Percentiles rank a stretch among this genome's conserved stretches.
Conservation (phyloP, 176 grass and related monocot species). For the Thalia dealbata region DNA sequence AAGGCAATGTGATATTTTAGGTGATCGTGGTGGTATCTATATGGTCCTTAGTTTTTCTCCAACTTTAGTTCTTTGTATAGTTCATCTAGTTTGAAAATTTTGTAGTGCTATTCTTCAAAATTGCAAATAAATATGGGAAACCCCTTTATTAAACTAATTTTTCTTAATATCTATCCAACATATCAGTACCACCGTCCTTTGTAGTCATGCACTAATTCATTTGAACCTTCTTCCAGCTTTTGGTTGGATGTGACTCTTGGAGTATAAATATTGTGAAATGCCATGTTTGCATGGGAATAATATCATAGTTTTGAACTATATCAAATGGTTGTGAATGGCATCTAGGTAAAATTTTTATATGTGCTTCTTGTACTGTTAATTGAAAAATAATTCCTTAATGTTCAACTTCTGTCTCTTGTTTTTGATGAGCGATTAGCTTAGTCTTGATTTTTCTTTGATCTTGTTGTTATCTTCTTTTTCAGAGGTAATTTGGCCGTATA, state of each 20-base stretch:
- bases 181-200: background rate
- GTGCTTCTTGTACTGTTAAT: background rate
- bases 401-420: background rate
- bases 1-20: background rate
- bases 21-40: background rate
- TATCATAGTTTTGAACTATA: background rate
- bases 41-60: background rate
- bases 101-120: background rate
- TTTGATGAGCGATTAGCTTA: background rate
- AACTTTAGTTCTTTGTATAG: background rate
- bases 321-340: background rate
- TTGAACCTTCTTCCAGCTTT: background rate
- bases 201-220: background rate
- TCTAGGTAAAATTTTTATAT: background rate
- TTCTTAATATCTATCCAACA: background rate
- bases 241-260: background rate
- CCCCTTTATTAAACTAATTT: background rate
- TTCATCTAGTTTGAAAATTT: background rate
- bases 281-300: background rate
- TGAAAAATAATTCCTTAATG: background rate
- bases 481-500: slow-evolving; percentile 92
- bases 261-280: background rate
- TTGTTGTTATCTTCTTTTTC: slow-evolving; percentile 30
- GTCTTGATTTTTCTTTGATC: slow-evolving; percentile 4
- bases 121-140: background rate